Evolutionary conservation across 345 rosid species (phyloP), one percentile per base, ranked within the genome.

Genomic region (Acer saccharum): DNA sequence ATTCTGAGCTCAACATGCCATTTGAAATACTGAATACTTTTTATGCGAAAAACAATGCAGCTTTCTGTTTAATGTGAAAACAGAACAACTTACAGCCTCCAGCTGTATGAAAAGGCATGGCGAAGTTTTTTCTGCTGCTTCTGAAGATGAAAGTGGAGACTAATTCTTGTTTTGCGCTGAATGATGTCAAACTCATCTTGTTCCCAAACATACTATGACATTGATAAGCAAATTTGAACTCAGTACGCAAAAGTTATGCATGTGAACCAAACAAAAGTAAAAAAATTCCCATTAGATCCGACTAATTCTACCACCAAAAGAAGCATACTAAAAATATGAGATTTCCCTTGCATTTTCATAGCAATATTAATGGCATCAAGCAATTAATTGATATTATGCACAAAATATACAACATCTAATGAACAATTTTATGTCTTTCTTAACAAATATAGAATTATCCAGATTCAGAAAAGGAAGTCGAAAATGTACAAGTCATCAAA

Each of bases 181-280:
- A 94, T 58, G 25, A 94, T 92, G 81, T 94, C 88, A 64, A 94
- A 94, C 78, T 92, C 98, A 75, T 90, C 95, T 81, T 94, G 98
- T 87, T 92, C 97, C 95, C 98, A 92, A 2, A 89, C 84, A 78
- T 94, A 92, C 98, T 94, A 89, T 79, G 63, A 76, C 16, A 62
- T 54, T 64, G 20, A 62, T 21, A 20, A n/a, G 14, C 71, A 69
- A 78, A 72, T 52, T 62, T 8, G 14, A n/a, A 57, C 32, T 9
- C 41, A 18, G 57, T n/a, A 21, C 0, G 39, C 44, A 57, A 6
- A 63, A 9, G 20, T 65, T 75, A 7, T 29, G 60, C 32, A 8
- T 5, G 25, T 7, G 27, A 48, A 65, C 25, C 32, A 75, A 29
- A 54, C 16, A 52, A 13, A 5, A 50, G 4, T 3, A 35, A 35